Evolutionary conservation across 495 filamentous ascomycete genomes (phyloP).

Genomic region (Penicillium roqueforti): DNA sequence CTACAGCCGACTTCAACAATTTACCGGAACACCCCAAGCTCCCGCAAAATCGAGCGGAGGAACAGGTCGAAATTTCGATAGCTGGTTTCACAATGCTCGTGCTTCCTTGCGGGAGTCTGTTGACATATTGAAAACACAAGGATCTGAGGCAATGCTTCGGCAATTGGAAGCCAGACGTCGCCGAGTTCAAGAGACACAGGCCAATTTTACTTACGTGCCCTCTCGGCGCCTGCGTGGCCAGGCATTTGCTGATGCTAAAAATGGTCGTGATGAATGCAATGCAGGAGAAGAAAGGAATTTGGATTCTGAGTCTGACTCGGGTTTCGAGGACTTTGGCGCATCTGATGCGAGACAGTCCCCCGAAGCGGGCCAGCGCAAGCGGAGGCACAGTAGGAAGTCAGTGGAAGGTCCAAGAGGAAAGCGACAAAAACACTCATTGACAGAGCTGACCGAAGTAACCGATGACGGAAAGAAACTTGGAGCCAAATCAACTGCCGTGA

Average conservation of each 20-base stretch:
- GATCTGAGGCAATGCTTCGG: constrained; percentile 24
- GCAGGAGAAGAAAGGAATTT: neutral
- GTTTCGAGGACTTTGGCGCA: constrained; percentile 2
- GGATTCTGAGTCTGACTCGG: neutral
- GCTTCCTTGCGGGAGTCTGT: constrained; percentile 41
- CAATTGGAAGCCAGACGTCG: constrained; percentile 26
- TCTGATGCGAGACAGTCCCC: neutral
- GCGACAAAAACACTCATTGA: neutral
- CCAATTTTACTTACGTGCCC: constrained; percentile 26
- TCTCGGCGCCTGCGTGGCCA: constrained; percentile 31
- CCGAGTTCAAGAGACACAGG: constrained; percentile 16
- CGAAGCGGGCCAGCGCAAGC: neutral
- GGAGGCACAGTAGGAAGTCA: neutral
- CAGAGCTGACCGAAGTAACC: constrained; percentile 1
- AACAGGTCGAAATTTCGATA: constrained; percentile 43
- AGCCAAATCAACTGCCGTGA: constrained; percentile 9
- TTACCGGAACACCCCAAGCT: constrained; percentile 46
- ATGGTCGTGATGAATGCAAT: neutral
- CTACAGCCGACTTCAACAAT: constrained; percentile 43
- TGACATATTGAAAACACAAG: constrained; percentile 26
- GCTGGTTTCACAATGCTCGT: constrained; percentile 51
- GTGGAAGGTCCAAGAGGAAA: neutral
- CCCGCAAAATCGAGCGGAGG: constrained; percentile 26
- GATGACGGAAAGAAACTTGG: constrained; percentile 2
- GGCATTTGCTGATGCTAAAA: constrained; percentile 7